Conservation (phyloP, 192 early-diverging fungal genomes). For the Gorgonomyces haynaldii region DNA sequence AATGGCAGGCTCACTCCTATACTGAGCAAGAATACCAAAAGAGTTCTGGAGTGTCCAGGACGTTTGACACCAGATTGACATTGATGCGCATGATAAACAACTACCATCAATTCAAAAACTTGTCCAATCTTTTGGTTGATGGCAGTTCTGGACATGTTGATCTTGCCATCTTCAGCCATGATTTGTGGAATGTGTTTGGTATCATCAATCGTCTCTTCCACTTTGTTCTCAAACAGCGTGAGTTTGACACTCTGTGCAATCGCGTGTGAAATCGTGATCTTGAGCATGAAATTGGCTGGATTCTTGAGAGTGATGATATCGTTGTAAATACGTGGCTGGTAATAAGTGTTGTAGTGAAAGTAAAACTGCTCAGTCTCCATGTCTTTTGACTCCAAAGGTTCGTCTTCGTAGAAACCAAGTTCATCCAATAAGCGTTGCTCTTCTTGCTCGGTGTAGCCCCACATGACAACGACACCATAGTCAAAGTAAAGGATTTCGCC, state of each 20-base stretch:
- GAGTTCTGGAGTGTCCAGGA: slow-evolving; percentile 67
- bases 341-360: slow-evolving; percentile 58
- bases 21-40: slow-evolving; percentile 43
- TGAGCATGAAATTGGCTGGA: slow-evolving; percentile 71
- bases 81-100: slow-evolving; percentile 68
- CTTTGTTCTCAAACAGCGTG: slow-evolving; percentile 78
- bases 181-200: slow-evolving; percentile 83
- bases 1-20: slow-evolving; percentile 49
- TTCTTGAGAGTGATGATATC: slow-evolving; percentile 76
- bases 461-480: slow-evolving; percentile 91
- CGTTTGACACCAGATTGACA: slow-evolving; percentile 72
- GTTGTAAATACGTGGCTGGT: slow-evolving; percentile 67
- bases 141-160: slow-evolving; percentile 78
- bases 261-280: slow-evolving; percentile 90
- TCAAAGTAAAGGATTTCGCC: slow-evolving; percentile 82
- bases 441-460: slow-evolving; percentile 83
- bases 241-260: slow-evolving; percentile 94
- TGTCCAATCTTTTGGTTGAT: slow-evolving; percentile 94
- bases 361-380: slow-evolving; percentile 11
- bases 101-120: slow-evolving; percentile 19
- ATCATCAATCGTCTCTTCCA: slow-evolving; percentile 80
- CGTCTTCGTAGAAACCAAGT: slow-evolving; percentile 68
- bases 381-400: neutral
- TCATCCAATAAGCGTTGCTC: slow-evolving; percentile 65
- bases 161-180: slow-evolving; percentile 87